A percentile compares a stretch with the other conserved stretches of the same genome.
These are phyloP conservation scores for Fraxinus angustifolia DNA, from an alignment of 305 asterid species.

Conservation along the genomic window DNA sequence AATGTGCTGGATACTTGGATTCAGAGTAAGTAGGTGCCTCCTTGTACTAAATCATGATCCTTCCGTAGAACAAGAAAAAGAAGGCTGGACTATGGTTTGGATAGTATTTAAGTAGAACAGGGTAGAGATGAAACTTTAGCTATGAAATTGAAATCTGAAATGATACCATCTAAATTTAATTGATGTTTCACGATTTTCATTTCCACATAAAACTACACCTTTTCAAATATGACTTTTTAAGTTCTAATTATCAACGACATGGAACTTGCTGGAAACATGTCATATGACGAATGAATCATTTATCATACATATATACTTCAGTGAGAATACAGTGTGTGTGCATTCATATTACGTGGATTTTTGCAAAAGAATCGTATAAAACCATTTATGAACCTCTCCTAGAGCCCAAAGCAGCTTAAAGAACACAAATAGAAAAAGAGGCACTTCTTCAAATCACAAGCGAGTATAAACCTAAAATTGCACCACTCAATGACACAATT, in stretches of 20 bases:
- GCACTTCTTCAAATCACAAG: neutral
- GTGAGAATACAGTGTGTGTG: neutral
- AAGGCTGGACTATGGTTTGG: neutral
- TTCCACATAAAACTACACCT: neutral
- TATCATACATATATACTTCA: neutral
- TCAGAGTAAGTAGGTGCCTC: slow-evolving; percentile 65
- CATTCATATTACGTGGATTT: neutral
- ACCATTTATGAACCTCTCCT: slow-evolving; percentile 2
- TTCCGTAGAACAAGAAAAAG: neutral
- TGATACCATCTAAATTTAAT: neutral
- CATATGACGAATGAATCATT: neutral
- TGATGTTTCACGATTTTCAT: neutral
- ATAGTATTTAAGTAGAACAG: neutral
- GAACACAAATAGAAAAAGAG: neutral
- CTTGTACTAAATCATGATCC: neutral
- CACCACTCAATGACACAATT: neutral
- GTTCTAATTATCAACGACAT: neutral
- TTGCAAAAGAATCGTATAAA: neutral
- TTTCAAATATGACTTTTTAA: neutral
- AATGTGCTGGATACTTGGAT: slow-evolving; percentile 58
- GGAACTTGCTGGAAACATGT: neutral
- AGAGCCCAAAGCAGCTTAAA: neutral
- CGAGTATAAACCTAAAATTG: neutral
- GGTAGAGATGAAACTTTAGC: neutral
- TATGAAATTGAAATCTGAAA: neutral